These are phyloP conservation scores for Penicillium waksmanii DNA, from an alignment of 495 filamentous ascomycete species.

Conservation along the genomic window DNA sequence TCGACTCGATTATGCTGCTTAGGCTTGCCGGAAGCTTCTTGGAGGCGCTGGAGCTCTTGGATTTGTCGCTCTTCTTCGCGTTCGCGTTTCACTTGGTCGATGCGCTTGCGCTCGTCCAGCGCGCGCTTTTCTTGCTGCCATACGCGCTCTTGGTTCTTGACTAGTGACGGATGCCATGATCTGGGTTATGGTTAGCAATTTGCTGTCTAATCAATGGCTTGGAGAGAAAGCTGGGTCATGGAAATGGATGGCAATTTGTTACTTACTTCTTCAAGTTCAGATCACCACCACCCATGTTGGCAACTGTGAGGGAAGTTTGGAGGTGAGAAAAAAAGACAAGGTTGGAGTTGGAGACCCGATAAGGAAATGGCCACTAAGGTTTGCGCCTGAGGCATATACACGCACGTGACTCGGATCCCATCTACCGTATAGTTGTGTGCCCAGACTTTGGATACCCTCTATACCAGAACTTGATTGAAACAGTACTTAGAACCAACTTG, in stretches of 20 bases:
- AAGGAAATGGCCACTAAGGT: conserved; percentile 19
- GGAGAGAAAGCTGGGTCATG: not conserved
- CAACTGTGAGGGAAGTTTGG: conserved; percentile 16
- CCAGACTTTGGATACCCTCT: no score
- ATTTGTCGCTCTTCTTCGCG: conserved; percentile 91
- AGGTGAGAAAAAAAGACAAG: conserved; percentile 4
- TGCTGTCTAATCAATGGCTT: not conserved
- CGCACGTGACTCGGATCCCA: not conserved
- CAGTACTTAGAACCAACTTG: not conserved
- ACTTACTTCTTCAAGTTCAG: conserved; percentile 87
- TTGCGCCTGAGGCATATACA: not conserved
- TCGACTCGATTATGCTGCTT: conserved; percentile 80
- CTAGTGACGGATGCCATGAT: conserved; percentile 87
- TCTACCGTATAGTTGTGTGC: no score
- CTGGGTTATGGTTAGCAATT: conserved; percentile 28
- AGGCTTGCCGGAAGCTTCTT: conserved; percentile 84
- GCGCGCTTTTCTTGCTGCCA: conserved; percentile 89
- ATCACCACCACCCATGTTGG: conserved; percentile 78
- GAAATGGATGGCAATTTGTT: not conserved
- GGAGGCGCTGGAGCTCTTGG: conserved; percentile 86
- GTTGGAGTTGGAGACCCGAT: conserved; percentile 9
- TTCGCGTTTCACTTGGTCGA: conserved; percentile 85
- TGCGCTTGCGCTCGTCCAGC: conserved; percentile 92
- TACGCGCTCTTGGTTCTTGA: conserved; percentile 81
- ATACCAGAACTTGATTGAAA: not conserved